Percentiles rank a stretch among this genome's conserved stretches.
phyloP scores from a whole-genome alignment of 2,329 filamentous ascomycete species.

The Xylaria sp. region DNA sequence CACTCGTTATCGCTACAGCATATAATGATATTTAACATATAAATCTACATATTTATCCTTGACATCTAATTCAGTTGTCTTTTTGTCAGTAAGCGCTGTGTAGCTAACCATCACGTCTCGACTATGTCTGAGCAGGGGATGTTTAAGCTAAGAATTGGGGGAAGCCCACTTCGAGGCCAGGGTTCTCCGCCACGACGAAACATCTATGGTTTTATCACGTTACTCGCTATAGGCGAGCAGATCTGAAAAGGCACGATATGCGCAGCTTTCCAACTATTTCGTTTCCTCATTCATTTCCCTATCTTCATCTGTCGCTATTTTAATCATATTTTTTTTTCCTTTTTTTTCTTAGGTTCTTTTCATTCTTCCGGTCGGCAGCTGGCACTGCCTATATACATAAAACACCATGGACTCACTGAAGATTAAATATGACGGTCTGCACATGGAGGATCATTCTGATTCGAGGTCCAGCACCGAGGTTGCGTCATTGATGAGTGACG shows the following conservation, averaged over 20 bases:
- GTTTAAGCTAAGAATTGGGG: neutral
- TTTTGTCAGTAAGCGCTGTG: neutral
- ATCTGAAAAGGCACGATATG: conserved; percentile 12
- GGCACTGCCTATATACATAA: conserved; percentile 26
- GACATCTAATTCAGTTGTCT: neutral
- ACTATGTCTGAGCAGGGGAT: conserved; percentile 29
- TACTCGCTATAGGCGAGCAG: neutral
- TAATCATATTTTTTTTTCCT: neutral
- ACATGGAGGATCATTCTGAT: conserved; percentile 50
- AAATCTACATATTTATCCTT: neutral
- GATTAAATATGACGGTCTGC: conserved; percentile 49
- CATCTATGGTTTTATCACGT: conserved; percentile 30
- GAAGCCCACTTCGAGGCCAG: conserved; percentile 14
- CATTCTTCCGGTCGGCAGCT: conserved; percentile 21
- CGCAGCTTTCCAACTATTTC: neutral
- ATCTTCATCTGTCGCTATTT: conserved; percentile 9
- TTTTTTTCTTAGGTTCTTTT: neutral
- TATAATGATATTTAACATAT: neutral
- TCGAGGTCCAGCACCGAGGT: conserved; percentile 55
- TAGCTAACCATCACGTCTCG: conserved; percentile 15
- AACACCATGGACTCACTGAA: conserved; percentile 44
- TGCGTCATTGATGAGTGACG: conserved; percentile 54
- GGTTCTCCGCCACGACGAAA: conserved; percentile 34
- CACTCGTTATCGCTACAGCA: neutral
- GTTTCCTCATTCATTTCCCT: neutral